Evolutionary conservation across 2,329 filamentous ascomycete genomes (phyloP), one percentile per base, ranked within the genome.

Genomic region (Microsporum canis): DNA sequence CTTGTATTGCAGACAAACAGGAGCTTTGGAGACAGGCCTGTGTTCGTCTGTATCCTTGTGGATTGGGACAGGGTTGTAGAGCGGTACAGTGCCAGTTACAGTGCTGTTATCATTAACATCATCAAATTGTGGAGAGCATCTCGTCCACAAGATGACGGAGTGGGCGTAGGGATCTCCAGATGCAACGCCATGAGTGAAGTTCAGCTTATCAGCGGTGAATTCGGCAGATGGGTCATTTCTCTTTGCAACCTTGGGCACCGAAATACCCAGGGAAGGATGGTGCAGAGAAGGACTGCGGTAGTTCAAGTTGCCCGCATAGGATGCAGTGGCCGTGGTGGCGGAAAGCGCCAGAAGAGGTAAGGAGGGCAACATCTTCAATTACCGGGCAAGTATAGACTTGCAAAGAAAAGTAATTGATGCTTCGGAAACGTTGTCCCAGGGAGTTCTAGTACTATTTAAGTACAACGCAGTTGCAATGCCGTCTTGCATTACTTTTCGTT

Each of bases 1-100:
- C 61, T 80, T 81, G 78, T 84, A 90, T 39, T 85, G 78, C 0
- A 89, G 79, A 66, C 87, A 90, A 2, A 87, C 86, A 3, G 84
- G 82, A 0, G 87, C 89, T 76, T 89, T 89, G 29, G 87, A 90
- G 34, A 89, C 79, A 27, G 76, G 57, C 23, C 58, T 57, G 7
- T 61, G 29, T 27, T 63, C 57, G 14, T 63, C 62, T 5, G 38
- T 47, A 17, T 58, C 41, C 23, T 57, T 63, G 31, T 82, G 74
- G 89, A 90, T 66, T 87, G 86, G 67, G 88, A 88, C 69, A 33
- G 70, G 80, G 63, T 78, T 77, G 69, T 79, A 83, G 5, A 83
- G 67, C 5, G 78, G 77, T 0, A 78, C 79, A 57, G 75, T 74
- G n/a, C 87, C 82, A 33, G 80, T 82, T 17, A 84, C 80, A 3